These are phyloP conservation scores for Naganishia vishniacii DNA, from an alignment of 768 basidiomycete species.

Conservation along the genomic window DNA sequence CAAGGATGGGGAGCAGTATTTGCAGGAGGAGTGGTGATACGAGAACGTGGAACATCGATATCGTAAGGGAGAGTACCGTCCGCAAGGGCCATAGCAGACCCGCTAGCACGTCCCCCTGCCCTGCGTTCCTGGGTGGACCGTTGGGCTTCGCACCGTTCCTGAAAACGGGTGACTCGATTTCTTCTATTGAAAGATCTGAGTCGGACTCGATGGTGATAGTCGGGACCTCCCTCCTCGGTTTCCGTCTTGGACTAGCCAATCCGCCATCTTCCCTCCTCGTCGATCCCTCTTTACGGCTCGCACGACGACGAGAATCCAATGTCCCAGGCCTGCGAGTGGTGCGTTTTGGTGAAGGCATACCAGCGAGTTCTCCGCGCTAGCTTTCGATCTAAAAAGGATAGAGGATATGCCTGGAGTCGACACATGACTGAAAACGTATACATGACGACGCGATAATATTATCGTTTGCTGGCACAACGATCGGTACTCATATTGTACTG, in stretches of 20 bases:
- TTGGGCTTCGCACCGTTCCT: background rate
- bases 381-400: too few relatives aligned
- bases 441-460: too few relatives aligned
- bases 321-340: constrained; percentile 4
- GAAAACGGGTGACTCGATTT: constrained; percentile 11
- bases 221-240: background rate
- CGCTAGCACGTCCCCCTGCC: background rate
- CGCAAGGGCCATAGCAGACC: background rate
- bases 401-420: too few relatives aligned
- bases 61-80: background rate
- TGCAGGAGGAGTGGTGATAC: background rate
- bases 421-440: too few relatives aligned
- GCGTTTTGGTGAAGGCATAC: background rate
- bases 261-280: background rate
- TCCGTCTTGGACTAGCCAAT: background rate
- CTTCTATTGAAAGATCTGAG: constrained; percentile 3
- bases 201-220: constrained; percentile 14
- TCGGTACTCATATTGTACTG: too few relatives aligned
- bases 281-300: constrained; percentile 3
- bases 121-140: background rate
- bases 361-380: too few relatives aligned
- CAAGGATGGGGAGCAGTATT: background rate
- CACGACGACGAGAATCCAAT: background rate
- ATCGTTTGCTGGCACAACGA: too few relatives aligned
- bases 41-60: background rate